Evolutionary conservation across 2,329 filamentous ascomycete genomes (phyloP), one percentile per base, ranked within the genome.

Genomic region (Ceratocystis harringtonii): DNA sequence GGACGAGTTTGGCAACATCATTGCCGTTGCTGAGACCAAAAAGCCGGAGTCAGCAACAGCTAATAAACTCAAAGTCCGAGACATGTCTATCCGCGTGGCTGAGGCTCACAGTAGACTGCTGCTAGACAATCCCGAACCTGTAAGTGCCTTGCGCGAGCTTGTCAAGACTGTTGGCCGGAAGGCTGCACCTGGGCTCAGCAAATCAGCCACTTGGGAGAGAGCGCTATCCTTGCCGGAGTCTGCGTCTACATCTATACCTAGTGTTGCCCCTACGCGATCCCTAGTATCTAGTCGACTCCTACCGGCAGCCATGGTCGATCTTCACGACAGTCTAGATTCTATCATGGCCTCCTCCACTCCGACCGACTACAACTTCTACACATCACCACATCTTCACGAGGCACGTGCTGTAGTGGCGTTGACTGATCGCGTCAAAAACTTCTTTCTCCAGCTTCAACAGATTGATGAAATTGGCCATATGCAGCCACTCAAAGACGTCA

Each of bases 311-410:
- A 75, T 92, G 28, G 75, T 92, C 19, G 76, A 83, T 0, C 74
- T 95, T 0, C 79, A 86, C 66, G 82, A 87, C 68, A 82, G 84
- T 70, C 74, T 84, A 36, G 76, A 77, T 45, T 71, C 71, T 2
- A 72, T 80, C 62, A 73, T 72, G 25, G 72, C 72, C 2, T 70
- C 69, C 0, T 69, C 74, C 5, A 75, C 76, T 3, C 71, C 76
- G 2, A 70, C 75, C 0, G 75, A 77, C 28, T 95, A 92, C 77
- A 96, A 96, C 75, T 96, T 99, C 74, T 99, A 99, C 74, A 86
- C 83, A 0, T 87, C 95, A 71, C 74, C 86, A 2, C 95, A 97
- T 70, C 76, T 92, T 12, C 74, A 78, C 1, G 90, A 97, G 75
- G 85, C 85, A 8, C 85, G 87, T 68, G 88, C 85, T 68, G 79